These are phyloP conservation scores for Lippia alba DNA, from an alignment of 305 asterid species.

Conservation along the genomic window DNA sequence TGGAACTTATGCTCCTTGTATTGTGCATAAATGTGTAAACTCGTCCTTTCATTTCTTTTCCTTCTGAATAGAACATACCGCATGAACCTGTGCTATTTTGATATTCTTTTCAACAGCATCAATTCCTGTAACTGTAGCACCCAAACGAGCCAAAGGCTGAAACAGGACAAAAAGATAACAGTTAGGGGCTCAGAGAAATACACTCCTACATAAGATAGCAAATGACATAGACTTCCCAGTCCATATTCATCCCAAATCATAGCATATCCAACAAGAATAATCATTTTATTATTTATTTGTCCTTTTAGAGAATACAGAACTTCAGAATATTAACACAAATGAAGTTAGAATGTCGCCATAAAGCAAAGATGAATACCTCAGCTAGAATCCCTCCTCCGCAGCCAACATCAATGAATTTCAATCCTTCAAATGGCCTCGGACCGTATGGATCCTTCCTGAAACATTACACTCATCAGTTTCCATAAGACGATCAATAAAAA, in stretches of 20 bases:
- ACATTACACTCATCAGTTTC: constrained; percentile 38
- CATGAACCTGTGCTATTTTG: constrained; percentile 84
- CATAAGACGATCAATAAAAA: constrained; percentile 25
- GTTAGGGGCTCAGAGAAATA: constrained; percentile 28
- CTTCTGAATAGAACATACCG: constrained; percentile 55
- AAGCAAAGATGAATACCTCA: constrained; percentile 61
- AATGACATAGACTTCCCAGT: background rate
- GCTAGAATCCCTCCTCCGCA: constrained; percentile 97
- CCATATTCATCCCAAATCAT: constrained; percentile 16
- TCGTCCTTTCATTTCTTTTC: constrained; percentile 17
- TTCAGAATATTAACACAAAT: constrained; percentile 22
- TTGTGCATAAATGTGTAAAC: constrained; percentile 13
- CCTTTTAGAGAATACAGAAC: constrained; percentile 8
- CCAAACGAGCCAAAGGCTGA: constrained; percentile 94
- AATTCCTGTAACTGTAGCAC: constrained; percentile 83
- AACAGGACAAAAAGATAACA: constrained; percentile 19
- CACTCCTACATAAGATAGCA: constrained; percentile 15
- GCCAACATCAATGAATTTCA: constrained; percentile 84
- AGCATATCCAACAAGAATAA: constrained; percentile 17
- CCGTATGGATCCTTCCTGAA: constrained; percentile 76
- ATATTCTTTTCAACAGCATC: constrained; percentile 95
- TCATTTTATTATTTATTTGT: constrained; percentile 2
- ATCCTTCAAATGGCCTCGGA: constrained; percentile 86
- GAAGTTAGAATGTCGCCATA: constrained; percentile 24
- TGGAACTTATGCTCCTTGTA: constrained; percentile 19